phyloP scores from a whole-genome alignment of 163 green algal genomes.

The Chlamydomonas reinhardtii region DNA sequence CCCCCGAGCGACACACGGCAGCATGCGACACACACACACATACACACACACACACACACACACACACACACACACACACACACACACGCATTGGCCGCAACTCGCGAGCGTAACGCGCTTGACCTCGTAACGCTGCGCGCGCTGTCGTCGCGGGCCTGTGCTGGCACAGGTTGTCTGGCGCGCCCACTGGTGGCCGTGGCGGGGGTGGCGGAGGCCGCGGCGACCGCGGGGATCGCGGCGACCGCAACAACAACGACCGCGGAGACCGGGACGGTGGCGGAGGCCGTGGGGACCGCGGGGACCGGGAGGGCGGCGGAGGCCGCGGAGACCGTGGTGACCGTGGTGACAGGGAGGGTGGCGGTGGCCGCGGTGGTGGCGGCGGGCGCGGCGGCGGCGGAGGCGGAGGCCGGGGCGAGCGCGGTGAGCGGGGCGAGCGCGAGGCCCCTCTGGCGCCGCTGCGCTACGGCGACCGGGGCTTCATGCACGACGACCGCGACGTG shows the following conservation, averaged over 20 bases:
- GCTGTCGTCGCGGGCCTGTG: too few relatives aligned
- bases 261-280: background rate
- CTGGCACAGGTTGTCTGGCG: too few relatives aligned
- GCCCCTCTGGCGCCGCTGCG: background rate
- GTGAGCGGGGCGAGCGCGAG: background rate
- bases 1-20: too few relatives aligned
- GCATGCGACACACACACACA: too few relatives aligned
- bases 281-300: background rate
- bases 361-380: background rate
- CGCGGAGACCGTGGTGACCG: background rate
- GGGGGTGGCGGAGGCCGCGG: too few relatives aligned
- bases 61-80: too few relatives aligned
- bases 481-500: constrained; percentile 38
- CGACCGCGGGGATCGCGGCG: background rate
- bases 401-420: background rate
- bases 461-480: constrained; percentile 30
- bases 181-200: too few relatives aligned
- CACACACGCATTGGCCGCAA: too few relatives aligned
- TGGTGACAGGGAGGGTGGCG: background rate
- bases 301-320: background rate
- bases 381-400: background rate
- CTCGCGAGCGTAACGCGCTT: too few relatives aligned
- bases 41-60: too few relatives aligned
- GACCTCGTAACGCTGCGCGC: too few relatives aligned
- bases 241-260: background rate